These are phyloP conservation scores for Russula virescens DNA, from an alignment of 768 basidiomycete genomes.

Conservation along the genomic window DNA sequence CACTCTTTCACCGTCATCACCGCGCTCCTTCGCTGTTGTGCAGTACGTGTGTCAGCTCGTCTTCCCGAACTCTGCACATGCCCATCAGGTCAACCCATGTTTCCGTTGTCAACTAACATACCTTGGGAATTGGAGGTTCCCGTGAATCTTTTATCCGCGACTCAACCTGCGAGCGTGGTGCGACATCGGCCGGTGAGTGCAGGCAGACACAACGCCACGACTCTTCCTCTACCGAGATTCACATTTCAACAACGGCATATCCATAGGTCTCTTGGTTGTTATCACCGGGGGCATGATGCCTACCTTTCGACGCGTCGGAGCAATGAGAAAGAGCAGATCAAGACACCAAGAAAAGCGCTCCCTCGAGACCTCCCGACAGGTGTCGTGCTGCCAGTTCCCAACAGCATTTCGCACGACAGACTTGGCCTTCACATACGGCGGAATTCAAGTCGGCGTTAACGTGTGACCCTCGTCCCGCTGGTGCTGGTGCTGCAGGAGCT, in stretches of 20 bases:
- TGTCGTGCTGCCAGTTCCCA: conserved; percentile 42
- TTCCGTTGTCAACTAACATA: no score
- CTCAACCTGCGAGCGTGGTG: conserved; percentile 57
- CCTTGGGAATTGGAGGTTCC: conserved; percentile 85
- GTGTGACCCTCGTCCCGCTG: conserved; percentile 19
- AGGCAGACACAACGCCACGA: conserved; percentile 69
- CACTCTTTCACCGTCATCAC: no score
- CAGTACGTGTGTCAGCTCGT: conserved; percentile 70
- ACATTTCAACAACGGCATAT: conserved; percentile 41
- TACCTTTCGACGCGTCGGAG: conserved; percentile 58
- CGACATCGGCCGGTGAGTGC: conserved; percentile 74
- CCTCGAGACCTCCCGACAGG: conserved; percentile 52
- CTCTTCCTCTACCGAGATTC: conserved; percentile 52
- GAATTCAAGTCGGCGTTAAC: conserved; percentile 13
- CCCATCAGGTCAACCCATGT: neutral
- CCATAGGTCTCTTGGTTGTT: neutral
- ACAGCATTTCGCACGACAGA: conserved; percentile 3
- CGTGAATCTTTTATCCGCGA: conserved; percentile 86
- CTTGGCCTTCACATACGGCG: conserved; percentile 17
- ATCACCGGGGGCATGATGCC: conserved; percentile 10
- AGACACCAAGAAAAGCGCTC: conserved; percentile 93
- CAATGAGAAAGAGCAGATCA: conserved; percentile 76
- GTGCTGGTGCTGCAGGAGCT: conserved; percentile 33
- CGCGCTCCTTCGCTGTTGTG: no score
- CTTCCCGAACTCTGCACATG: conserved; percentile 66